Conservation (phyloP, 371 early-diverging fungal genomes). For the Smittium mucronatum region DNA sequence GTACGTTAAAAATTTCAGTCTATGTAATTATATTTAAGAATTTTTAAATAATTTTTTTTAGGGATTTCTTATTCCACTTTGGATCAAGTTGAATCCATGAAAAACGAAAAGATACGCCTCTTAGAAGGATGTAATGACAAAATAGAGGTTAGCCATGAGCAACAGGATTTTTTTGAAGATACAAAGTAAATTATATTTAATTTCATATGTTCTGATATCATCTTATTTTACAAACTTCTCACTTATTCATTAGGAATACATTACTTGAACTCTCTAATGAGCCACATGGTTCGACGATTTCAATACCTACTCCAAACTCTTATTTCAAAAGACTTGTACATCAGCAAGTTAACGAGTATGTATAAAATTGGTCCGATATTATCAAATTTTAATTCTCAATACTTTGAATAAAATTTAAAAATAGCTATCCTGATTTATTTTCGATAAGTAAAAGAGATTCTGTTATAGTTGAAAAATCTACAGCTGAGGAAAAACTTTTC, state of each 20-base stretch:
- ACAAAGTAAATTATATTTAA: not conserved
- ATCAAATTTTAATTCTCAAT: too few species aligned
- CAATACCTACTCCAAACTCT: slow-evolving; percentile 16
- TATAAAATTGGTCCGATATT: too few species aligned
- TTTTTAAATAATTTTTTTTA: too few species aligned
- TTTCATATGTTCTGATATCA: too few species aligned
- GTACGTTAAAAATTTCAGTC: slow-evolving; percentile 33
- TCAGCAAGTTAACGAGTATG: slow-evolving; percentile 17
- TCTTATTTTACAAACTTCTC: too few species aligned
- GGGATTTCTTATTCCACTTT: slow-evolving; percentile 46
- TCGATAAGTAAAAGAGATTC: not conserved
- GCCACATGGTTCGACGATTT: slow-evolving; percentile 22
- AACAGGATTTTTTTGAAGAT: slow-evolving; percentile 38
- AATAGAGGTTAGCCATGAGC: slow-evolving; percentile 47
- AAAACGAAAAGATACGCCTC: slow-evolving; percentile 32
- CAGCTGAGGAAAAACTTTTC: not conserved
- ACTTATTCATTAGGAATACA: slow-evolving; percentile 14
- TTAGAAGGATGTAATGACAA: slow-evolving; percentile 41
- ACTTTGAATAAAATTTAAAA: too few species aligned
- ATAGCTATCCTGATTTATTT: not conserved
- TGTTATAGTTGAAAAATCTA: not conserved
- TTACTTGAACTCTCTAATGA: slow-evolving; percentile 14
- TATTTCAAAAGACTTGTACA: slow-evolving; percentile 19
- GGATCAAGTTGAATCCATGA: slow-evolving; percentile 43
- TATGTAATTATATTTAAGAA: too few species aligned